Evolutionary conservation across 2,329 filamentous ascomycete species (phyloP), one percentile per base, ranked within the genome.

Genomic region (Lachnellula subtilissima): DNA sequence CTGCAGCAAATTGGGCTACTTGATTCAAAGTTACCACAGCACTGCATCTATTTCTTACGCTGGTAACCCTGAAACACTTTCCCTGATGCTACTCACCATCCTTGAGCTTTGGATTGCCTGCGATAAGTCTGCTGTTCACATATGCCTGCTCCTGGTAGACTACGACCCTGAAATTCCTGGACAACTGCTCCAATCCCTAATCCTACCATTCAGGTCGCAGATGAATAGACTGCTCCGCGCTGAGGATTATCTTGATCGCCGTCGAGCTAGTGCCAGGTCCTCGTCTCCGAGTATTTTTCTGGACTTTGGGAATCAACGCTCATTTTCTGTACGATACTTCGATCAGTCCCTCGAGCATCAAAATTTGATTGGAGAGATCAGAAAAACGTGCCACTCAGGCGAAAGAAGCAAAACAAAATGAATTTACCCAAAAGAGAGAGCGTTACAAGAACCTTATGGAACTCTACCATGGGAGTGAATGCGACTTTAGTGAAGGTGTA

Each of bases 21-120:
- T 72, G 12, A 70, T 77, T 2, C 48, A 65, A 1, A 17, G 43
- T 0, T 79, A 79, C 53, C 63, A 74, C 50, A 3, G 14, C 0
- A 3, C 25, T 8, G 73, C 73, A 0, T 46, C 25, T 1, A 0
- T 1, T 0, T 4, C 32, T 0, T 83, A 83, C 50, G 3, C 55
- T 0, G 56, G 51, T 0, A 74, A 76, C 3, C 78, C 82, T 0
- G 74, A 80, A 55, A 69, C 67, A 1, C 61, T 70, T 0, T 86
- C 84, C 0, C 59, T 76, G 7, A 84, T 85, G 78, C 56, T 82
- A 4, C 72, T 87, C 0, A 80, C 76, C 0, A 65, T 79, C 0
- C 58, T 82, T 2, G 81, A 86, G 52, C 66, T 86, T 0, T 87
- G 83, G 84, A 65, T 81, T 9, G 78, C 77, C 0, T 76, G 76